phyloP scores from a whole-genome alignment of 305 asterid genomes.

The Fraxinus baroniana region DNA sequence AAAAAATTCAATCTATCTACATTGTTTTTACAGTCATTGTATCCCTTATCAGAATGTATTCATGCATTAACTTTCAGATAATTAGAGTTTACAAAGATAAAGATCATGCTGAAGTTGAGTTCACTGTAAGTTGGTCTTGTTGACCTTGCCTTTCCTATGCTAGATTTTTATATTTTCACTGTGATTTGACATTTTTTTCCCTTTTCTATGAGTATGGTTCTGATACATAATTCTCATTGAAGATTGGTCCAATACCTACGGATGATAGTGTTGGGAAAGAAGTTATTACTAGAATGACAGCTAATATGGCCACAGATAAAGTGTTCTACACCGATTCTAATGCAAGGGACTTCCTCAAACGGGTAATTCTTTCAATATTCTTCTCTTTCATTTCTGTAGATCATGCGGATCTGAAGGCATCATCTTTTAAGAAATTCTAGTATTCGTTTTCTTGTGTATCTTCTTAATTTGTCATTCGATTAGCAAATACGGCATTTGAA shows the following conservation, averaged over 20 bases:
- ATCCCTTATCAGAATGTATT: not conserved
- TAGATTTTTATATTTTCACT: not conserved
- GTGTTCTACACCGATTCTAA: slow-evolving; percentile 83
- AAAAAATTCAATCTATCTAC: not conserved
- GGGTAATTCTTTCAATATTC: slow-evolving; percentile 45
- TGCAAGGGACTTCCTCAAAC: slow-evolving; percentile 83
- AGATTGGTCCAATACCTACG: slow-evolving; percentile 80
- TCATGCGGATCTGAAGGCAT: not conserved
- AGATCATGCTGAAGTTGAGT: slow-evolving; percentile 87
- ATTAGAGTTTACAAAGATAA: slow-evolving; percentile 71
- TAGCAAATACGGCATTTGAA: not conserved
- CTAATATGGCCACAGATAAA: slow-evolving; percentile 65
- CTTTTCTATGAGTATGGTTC: not conserved
- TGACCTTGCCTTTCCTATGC: not conserved
- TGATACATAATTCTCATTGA: slow-evolving; percentile 25
- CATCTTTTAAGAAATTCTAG: not conserved
- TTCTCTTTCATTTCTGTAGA: slow-evolving; percentile 4
- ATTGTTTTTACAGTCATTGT: not conserved
- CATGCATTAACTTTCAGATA: slow-evolving; percentile 41
- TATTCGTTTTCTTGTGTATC: not conserved
- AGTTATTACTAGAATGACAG: slow-evolving; percentile 67
- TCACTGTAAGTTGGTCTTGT: slow-evolving; percentile 54
- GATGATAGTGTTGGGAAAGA: slow-evolving; percentile 78
- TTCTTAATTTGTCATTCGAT: not conserved
- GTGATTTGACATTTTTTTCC: slow-evolving; percentile 3